Percentiles rank a stretch among this genome's conserved stretches.
These are phyloP conservation scores for Leccinum barrowsii DNA, from an alignment of 768 basidiomycete species.

Conservation along the genomic window DNA sequence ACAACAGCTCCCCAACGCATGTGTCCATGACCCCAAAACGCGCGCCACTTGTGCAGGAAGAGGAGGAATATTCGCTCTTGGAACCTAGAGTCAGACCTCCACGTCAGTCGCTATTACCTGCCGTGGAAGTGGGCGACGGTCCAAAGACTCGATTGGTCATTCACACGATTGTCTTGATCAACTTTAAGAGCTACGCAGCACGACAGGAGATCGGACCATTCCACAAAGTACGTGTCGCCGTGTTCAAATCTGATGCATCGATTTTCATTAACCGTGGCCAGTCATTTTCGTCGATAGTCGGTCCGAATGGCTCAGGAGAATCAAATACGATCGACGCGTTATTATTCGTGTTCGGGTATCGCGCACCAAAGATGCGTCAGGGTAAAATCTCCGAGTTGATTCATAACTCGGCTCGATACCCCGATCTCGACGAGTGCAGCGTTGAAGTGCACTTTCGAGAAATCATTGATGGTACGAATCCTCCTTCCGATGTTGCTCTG, in stretches of 20 bases:
- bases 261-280: conserved; percentile 26
- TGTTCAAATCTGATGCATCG: neutral
- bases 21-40: conserved; percentile 14
- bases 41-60: conserved; percentile 16
- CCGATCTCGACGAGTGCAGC: conserved; percentile 81
- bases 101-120: conserved; percentile 30
- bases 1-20: too few relatives aligned
- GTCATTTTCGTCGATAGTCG: conserved; percentile 99
- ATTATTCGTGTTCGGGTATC: conserved; percentile 96
- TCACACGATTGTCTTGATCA: conserved; percentile 86
- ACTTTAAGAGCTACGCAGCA: conserved; percentile 98
- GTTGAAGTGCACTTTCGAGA: conserved; percentile 98
- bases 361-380: conserved; percentile 96
- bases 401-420: conserved; percentile 88
- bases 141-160: conserved; percentile 82
- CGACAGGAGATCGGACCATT: conserved; percentile 97
- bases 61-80: conserved; percentile 26
- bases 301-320: conserved; percentile 97
- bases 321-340: conserved; percentile 98
- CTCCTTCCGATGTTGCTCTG: neutral
- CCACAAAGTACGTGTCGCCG: conserved; percentile 67
- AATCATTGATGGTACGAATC: conserved; percentile 82
- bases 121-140: conserved; percentile 54
- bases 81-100: conserved; percentile 20
- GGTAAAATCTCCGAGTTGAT: conserved; percentile 95